phyloP scores from a whole-genome alignment of 208 protist species.

The Sergeia podlipaevii region DNA sequence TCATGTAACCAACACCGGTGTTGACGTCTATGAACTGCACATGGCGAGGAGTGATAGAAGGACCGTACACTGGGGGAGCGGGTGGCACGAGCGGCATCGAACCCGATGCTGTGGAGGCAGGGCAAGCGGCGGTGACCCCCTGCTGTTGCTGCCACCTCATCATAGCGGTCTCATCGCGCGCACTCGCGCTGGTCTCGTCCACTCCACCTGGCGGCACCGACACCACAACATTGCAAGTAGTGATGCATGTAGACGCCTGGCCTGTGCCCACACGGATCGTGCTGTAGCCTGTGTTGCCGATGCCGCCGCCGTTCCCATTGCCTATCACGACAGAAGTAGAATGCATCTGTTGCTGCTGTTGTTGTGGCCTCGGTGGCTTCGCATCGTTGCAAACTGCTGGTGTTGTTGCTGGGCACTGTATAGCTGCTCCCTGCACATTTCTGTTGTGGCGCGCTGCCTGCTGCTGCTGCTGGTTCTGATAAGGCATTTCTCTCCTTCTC shows the following conservation, averaged over 20 bases:
- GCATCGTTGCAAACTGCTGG: not conserved
- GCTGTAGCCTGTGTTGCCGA: no score
- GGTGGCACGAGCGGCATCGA: not conserved
- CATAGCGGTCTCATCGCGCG: no score
- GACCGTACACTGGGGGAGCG: slow-evolving; percentile 33
- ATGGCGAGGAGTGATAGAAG: slow-evolving; percentile 18
- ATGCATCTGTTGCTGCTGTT: not conserved
- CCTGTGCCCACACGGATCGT: no score
- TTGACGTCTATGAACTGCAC: slow-evolving; percentile 69
- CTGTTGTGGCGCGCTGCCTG: not conserved
- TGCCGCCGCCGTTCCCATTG: not conserved
- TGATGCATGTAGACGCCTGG: no score
- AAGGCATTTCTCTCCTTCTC: no score
- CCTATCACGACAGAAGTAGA: no score
- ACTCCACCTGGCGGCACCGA: no score
- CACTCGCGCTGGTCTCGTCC: no score
- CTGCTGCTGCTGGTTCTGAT: slow-evolving; percentile 4
- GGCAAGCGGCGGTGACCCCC: no score
- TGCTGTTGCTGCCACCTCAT: no score
- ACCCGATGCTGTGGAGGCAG: not conserved
- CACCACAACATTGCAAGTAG: no score
- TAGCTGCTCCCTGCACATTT: not conserved
- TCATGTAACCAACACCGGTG: slow-evolving; percentile 43
- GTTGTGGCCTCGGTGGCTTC: not conserved
- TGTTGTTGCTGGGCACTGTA: slow-evolving; percentile 8